Base-by-base conservation (phyloP, 192 early-diverging fungal genomes). In the Umbelopsis sp. region DNA sequence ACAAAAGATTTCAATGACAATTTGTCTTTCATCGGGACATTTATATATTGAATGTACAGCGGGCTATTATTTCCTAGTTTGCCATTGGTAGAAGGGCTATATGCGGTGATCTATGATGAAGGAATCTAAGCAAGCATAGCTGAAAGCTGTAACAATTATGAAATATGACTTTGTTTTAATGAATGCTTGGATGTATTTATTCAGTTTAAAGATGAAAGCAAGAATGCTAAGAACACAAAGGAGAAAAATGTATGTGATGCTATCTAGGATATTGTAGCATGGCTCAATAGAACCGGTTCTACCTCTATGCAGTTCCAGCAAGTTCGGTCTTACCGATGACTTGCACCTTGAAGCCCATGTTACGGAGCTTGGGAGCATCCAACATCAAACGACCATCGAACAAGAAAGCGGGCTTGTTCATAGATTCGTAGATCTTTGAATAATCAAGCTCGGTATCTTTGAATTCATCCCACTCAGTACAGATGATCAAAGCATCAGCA, bases 401-500 rank as follows among this genome's bases (percentile, higher is more conserved):
- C 45, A 96, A 81, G 71, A 89, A 93, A 23, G 93, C 93, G 18
- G 93, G 94, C 76, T 91, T 93, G 49, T 90, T 82, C 92, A 94
- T 94, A 7, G 75, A 68, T 25, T 79, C 69, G 58, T 87, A 90
- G 35, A 94, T 86, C 66, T 61, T 73, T 23, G 80, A 25, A 83
- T 91, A 96, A 78, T 96, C 92, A 18, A 88, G 72, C 15, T 72
- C 45, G 27, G 50, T 69, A 66, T 79, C 80, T 80, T 90, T 90
- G 82, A 97, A 95, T 83, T 95, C 94, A 72, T 92, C 87, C 96
- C 96, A 98, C 61, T 95, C 91, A 8, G 94, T 95, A 30, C 91
- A 70, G 35, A 98, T 82, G 8, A 95, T 87, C 64, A 95, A 74
- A 13, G 91, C 93, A 81, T 92, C 92, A 18, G 88, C 89, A 48